These are phyloP conservation scores for Didymellaceae sp. DNA, from an alignment of 2,329 filamentous ascomycete species.

Conservation along the genomic window DNA sequence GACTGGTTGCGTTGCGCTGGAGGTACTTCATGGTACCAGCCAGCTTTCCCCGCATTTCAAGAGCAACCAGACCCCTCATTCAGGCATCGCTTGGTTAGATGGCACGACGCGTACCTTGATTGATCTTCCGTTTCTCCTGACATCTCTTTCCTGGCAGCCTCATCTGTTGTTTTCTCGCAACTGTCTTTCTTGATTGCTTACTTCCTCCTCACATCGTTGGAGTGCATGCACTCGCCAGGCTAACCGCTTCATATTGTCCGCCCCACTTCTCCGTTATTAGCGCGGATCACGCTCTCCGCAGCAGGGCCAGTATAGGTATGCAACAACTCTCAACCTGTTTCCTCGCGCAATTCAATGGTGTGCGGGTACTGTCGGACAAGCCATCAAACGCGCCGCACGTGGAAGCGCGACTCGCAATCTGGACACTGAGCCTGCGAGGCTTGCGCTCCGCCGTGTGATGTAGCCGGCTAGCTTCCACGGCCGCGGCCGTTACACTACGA, in stretches of 20 bases:
- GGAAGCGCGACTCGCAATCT: constrained; percentile 9
- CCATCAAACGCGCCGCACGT: constrained; percentile 16
- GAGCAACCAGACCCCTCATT: constrained; percentile 30
- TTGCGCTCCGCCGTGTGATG: constrained; percentile 23
- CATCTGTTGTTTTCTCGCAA: constrained; percentile 6
- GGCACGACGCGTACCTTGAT: constrained; percentile 17
- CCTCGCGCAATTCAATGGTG: constrained; percentile 2
- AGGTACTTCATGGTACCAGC: constrained; percentile 15
- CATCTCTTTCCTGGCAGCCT: constrained; percentile 23
- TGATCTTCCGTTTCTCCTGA: constrained; percentile 13
- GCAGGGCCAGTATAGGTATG: constrained; percentile 19
- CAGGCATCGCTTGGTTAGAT: constrained; percentile 28
- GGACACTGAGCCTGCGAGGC: constrained; percentile 1
- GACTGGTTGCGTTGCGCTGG: constrained; percentile 19
- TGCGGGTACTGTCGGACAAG: constrained; percentile 27
- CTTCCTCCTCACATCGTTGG: constrained; percentile 3
- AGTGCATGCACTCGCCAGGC: constrained; percentile 7
- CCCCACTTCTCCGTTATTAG: constrained; percentile 15
- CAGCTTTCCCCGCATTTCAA: constrained; percentile 36
- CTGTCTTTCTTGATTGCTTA: not conserved
- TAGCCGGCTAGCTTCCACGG: constrained; percentile 38
- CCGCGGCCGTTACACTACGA: constrained; percentile 31
- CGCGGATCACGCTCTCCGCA: constrained; percentile 15
- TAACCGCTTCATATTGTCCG: constrained; percentile 13
- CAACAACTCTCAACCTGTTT: constrained; percentile 13